These are phyloP conservation scores for Combretum micranthum DNA, from an alignment of 345 rosid genomes.

Conservation along the genomic window DNA sequence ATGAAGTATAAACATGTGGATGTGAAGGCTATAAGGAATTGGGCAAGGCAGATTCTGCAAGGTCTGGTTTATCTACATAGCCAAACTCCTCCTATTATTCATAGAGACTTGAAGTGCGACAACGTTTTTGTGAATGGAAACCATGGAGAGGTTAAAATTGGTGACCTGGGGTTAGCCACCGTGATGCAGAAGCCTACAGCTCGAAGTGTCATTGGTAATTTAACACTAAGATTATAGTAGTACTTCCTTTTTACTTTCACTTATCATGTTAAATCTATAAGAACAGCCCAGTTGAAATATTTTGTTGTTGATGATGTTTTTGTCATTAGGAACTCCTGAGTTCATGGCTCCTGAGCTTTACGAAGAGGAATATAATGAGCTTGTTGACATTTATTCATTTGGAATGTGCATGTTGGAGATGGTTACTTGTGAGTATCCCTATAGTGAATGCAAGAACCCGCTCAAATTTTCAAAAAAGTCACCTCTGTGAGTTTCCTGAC, in stretches of 20 bases:
- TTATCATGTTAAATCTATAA: not conserved
- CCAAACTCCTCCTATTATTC: conserved; percentile 49
- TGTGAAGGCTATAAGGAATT: conserved; percentile 46
- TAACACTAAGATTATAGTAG: too few species aligned
- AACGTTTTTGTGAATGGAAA: conserved; percentile 61
- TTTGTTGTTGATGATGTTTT: not conserved
- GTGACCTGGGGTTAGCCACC: conserved; percentile 65
- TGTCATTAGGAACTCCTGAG: conserved; percentile 51
- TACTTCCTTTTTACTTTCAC: not conserved
- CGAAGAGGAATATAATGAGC: conserved; percentile 72
- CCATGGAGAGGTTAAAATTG: conserved; percentile 62
- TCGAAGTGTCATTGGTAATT: conserved; percentile 54
- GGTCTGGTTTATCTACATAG: conserved; percentile 52
- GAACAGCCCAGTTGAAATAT: not conserved
- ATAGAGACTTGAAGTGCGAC: conserved; percentile 67
- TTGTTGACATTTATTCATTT: conserved; percentile 57
- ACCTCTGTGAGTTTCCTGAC: conserved; percentile 33
- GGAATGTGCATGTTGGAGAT: conserved; percentile 75
- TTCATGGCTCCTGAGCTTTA: conserved; percentile 78
- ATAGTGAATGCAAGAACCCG: conserved; percentile 66
- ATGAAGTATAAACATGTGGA: conserved; percentile 56
- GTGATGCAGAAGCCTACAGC: conserved; percentile 63
- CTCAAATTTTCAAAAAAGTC: conserved; percentile 66
- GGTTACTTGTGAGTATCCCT: conserved; percentile 68
- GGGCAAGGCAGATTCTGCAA: conserved; percentile 58